phyloP scores from a whole-genome alignment of 768 basidiomycete species.

The Suillus decipiens region DNA sequence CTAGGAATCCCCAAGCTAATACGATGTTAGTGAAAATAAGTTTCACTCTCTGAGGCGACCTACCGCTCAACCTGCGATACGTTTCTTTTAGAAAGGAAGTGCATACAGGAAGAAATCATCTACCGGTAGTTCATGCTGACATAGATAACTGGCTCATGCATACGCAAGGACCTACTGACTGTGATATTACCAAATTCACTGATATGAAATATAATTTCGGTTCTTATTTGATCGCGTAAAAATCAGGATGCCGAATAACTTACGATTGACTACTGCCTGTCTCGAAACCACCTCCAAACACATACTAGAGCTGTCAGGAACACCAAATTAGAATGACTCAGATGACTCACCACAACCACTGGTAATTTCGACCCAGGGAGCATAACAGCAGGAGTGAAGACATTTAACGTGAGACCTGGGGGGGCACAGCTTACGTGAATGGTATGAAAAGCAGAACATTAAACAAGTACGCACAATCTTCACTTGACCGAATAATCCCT shows the following conservation, averaged over 20 bases:
- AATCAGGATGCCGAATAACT: background rate
- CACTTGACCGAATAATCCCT: conserved; percentile 40
- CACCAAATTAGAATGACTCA: background rate
- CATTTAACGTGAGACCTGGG: conserved; percentile 29
- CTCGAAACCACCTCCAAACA: background rate
- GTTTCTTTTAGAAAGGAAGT: background rate
- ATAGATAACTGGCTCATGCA: conserved; percentile 22
- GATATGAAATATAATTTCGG: background rate
- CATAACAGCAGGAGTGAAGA: conserved; percentile 22
- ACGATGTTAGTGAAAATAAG: background rate
- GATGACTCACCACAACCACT: conserved; percentile 23
- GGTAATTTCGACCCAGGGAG: conserved; percentile 18
- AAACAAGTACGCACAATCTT: conserved; percentile 47
- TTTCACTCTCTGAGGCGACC: background rate
- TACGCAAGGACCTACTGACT: conserved; percentile 21
- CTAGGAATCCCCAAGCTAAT: conserved; percentile 33
- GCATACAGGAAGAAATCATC: background rate
- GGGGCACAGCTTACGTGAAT: background rate
- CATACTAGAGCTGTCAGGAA: background rate
- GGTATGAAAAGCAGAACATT: background rate
- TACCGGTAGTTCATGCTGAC: background rate
- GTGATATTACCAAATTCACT: conserved; percentile 16
- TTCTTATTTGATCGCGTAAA: no score
- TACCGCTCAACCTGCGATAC: conserved; percentile 20
- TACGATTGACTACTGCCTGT: background rate